Conservation (phyloP, 2,329 filamentous ascomycete genomes). For the Cryphonectria nitschkei region DNA sequence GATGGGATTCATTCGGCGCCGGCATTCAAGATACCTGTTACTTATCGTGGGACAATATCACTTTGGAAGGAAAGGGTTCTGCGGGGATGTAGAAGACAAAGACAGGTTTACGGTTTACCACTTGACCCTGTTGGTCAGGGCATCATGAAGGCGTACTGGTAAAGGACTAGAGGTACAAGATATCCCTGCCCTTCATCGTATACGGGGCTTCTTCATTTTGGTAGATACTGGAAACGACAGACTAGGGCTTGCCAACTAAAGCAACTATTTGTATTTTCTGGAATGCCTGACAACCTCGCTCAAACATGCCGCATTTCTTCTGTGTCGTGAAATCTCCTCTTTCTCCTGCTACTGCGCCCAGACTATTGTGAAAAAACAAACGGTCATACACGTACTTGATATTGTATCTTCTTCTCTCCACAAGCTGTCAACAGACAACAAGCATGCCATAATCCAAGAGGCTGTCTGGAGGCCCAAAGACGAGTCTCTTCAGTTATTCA, state of each 20-base stretch:
- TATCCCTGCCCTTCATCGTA: conserved; percentile 25
- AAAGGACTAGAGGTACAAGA: conserved; percentile 34
- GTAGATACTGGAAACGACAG: conserved; percentile 5
- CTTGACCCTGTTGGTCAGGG: not conserved
- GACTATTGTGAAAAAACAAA: not conserved
- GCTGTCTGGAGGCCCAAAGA: not conserved
- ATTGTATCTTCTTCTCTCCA: not conserved
- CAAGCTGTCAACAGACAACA: not conserved
- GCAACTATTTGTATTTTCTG: not conserved
- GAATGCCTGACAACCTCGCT: not conserved
- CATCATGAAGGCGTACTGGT: conserved; percentile 6
- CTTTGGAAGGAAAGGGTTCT: not conserved
- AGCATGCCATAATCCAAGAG: not conserved
- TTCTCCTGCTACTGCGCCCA: not conserved
- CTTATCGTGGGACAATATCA: conserved; percentile 8
- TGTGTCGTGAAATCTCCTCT: not conserved
- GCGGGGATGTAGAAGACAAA: not conserved
- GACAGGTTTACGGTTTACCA: not conserved
- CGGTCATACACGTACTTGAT: not conserved
- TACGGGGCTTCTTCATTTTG: conserved; percentile 9
- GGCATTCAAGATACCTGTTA: conserved; percentile 15
- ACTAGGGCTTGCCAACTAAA: not conserved
- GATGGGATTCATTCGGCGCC: not conserved
- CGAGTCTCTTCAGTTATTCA: not conserved
- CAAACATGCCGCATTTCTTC: not conserved